phyloP scores from a whole-genome alignment of 2,329 filamentous ascomycete genomes.

The Geosmithia putterillii region DNA sequence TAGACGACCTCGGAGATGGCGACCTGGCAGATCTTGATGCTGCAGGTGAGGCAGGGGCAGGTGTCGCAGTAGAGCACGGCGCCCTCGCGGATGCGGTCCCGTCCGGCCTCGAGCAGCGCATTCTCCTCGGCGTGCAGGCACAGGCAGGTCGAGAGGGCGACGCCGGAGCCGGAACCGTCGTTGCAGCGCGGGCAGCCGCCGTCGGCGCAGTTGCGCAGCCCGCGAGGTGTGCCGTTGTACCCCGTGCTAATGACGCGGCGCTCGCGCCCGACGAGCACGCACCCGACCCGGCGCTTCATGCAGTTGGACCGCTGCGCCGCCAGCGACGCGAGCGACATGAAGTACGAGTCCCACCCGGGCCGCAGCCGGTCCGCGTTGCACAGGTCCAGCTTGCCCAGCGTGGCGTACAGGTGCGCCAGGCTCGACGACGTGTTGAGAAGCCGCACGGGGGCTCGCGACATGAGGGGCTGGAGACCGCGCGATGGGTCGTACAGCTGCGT shows the following conservation, averaged over 20 bases:
- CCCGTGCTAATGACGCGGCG: conserved; percentile 86
- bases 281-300: conserved; percentile 95
- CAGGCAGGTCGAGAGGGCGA: conserved; percentile 72
- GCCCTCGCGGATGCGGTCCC: conserved; percentile 75
- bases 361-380: conserved; percentile 68
- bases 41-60: conserved; percentile 93
- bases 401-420: conserved; percentile 57
- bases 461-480: conserved; percentile 59
- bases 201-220: conserved; percentile 80
- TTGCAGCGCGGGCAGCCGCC: conserved; percentile 89
- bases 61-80: conserved; percentile 89
- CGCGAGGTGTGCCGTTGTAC: conserved; percentile 93
- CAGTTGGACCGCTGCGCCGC: conserved; percentile 88
- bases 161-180: conserved; percentile 48
- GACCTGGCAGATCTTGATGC: conserved; percentile 96
- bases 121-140: conserved; percentile 99
- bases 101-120: conserved; percentile 82
- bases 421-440: conserved; percentile 75
- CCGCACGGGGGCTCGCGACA: conserved; percentile 70
- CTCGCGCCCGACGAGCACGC: conserved; percentile 72
- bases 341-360: conserved; percentile 93
- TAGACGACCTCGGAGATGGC: conserved; percentile 90
- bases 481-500: conserved; percentile 58
- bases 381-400: conserved; percentile 64
- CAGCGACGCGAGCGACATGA: conserved; percentile 91